Evolutionary conservation across 2,329 filamentous ascomycete species (phyloP).

Genomic region (Hypoxylon sp.): DNA sequence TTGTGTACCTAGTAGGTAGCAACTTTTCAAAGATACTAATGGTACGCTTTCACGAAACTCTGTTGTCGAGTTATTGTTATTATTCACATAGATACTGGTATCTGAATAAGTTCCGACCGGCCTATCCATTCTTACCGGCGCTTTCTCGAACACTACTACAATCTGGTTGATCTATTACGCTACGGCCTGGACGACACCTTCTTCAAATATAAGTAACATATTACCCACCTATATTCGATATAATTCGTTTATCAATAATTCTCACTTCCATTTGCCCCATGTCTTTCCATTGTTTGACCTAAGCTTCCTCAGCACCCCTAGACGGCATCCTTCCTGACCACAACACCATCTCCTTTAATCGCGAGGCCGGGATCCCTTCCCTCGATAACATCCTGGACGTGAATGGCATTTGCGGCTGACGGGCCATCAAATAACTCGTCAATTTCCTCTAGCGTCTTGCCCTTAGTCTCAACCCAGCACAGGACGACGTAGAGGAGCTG

Average conservation of each 20-base stretch:
- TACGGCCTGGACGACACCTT: too few relatives aligned
- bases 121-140: too few relatives aligned
- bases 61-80: too few relatives aligned
- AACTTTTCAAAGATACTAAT: too few relatives aligned
- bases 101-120: too few relatives aligned
- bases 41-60: too few relatives aligned
- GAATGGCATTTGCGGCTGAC: constrained; percentile 7
- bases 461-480: constrained; percentile 5
- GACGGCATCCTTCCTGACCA: constrained; percentile 12
- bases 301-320: constrained; percentile 13
- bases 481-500: constrained; percentile 33
- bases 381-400: constrained; percentile 23
- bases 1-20: too few relatives aligned
- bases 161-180: too few relatives aligned
- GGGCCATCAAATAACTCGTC: neutral
- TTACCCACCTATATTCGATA: too few relatives aligned
- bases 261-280: constrained; percentile 4
- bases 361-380: constrained; percentile 21
- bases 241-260: neutral
- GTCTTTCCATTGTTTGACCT: neutral
- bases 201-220: too few relatives aligned
- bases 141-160: too few relatives aligned
- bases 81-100: too few relatives aligned
- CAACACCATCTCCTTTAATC: constrained; percentile 14
- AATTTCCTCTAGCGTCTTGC: neutral